These are phyloP conservation scores for Cadophora malorum DNA, from an alignment of 2,329 filamentous ascomycete genomes.

Conservation along the genomic window DNA sequence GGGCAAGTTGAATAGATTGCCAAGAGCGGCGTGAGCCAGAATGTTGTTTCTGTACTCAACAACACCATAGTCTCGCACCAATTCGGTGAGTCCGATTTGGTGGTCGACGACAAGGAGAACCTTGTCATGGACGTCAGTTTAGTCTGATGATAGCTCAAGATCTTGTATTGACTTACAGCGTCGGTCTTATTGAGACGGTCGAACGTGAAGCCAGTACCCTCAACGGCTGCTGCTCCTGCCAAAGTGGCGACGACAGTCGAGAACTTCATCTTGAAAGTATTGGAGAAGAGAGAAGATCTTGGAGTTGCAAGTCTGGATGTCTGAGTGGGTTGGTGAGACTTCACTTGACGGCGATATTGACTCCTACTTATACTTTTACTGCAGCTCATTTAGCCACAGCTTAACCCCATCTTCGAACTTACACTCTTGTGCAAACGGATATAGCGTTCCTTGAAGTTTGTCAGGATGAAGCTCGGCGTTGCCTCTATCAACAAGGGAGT, in stretches of 20 bases:
- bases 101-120: slow-evolving; percentile 64
- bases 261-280: slow-evolving; percentile 39
- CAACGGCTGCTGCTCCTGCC: slow-evolving; percentile 30
- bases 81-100: slow-evolving; percentile 62
- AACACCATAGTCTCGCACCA: slow-evolving; percentile 71
- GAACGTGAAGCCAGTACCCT: slow-evolving; percentile 40
- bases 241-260: slow-evolving; percentile 34
- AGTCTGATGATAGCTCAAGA: not conserved
- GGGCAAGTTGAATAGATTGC: slow-evolving; percentile 70
- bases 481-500: slow-evolving; percentile 15
- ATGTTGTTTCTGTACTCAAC: slow-evolving; percentile 71
- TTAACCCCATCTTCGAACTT: not conserved
- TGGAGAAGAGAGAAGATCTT: slow-evolving; percentile 9
- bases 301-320: slow-evolving; percentile 17
- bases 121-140: slow-evolving; percentile 40
- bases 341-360: not conserved
- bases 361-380: slow-evolving; percentile 18
- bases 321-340: slow-evolving; percentile 14
- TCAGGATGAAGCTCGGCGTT: slow-evolving; percentile 5
- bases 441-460: not conserved
- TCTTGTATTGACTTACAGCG: slow-evolving; percentile 33
- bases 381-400: not conserved
- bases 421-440: slow-evolving; percentile 10
- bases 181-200: slow-evolving; percentile 47
- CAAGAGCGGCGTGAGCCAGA: slow-evolving; percentile 70